Percentiles rank a stretch among this genome's conserved stretches.
phyloP scores from a whole-genome alignment of 768 basidiomycete species.

The Trametes elegans region DNA sequence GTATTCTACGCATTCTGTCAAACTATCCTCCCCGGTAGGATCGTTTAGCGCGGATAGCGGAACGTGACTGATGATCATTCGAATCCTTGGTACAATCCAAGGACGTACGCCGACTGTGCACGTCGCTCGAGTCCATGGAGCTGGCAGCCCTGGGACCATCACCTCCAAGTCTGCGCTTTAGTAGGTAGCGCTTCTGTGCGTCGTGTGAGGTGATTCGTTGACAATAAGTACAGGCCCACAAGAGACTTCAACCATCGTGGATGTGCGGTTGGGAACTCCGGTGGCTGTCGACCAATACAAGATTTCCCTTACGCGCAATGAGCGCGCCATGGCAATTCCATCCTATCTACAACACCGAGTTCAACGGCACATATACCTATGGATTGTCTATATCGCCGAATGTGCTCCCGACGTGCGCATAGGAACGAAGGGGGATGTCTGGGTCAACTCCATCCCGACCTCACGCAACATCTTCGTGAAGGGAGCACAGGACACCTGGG shows the following conservation, averaged over 20 bases:
- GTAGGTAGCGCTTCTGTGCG: too few species aligned
- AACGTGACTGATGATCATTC: too few species aligned
- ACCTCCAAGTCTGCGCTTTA: background rate
- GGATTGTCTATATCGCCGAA: background rate
- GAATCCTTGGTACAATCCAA: too few species aligned
- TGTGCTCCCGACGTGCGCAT: background rate
- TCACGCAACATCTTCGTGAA: background rate
- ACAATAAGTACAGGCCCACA: background rate
- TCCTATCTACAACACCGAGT: background rate
- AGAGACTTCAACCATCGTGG: background rate
- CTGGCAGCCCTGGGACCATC: too few species aligned
- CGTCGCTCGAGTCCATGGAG: background rate
- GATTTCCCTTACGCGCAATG: background rate
- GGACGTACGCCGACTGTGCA: background rate
- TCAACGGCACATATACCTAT: background rate
- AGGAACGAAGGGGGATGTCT: constrained; percentile 1
- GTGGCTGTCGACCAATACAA: background rate
- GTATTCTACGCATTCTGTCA: too few species aligned
- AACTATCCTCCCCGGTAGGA: too few species aligned
- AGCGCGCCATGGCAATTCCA: background rate
- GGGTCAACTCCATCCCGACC: background rate
- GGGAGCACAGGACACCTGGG: background rate
- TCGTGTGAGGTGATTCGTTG: background rate
- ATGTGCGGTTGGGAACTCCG: background rate
- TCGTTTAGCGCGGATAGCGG: too few species aligned